These are phyloP conservation scores for Colletotrichum chrysophilum DNA, from an alignment of 2,329 filamentous ascomycete genomes.

Conservation along the genomic window DNA sequence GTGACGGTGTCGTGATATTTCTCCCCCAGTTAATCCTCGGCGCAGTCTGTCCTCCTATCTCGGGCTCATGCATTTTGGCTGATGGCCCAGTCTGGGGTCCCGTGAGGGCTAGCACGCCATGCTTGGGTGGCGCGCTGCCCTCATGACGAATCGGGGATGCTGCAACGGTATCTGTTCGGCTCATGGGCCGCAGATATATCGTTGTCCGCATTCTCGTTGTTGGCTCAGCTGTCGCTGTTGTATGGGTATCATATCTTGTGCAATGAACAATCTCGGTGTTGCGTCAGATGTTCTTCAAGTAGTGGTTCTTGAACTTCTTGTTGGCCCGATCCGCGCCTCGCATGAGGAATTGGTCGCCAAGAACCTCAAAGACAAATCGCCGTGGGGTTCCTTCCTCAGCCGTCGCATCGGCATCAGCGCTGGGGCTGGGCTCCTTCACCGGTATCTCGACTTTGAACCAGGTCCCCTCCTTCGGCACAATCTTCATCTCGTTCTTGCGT, in stretches of 20 bases:
- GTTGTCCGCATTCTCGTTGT: neutral
- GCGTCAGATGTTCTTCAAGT: conserved; percentile 72
- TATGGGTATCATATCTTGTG: neutral
- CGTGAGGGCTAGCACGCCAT: neutral
- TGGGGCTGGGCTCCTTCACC: conserved; percentile 24
- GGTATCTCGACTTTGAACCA: conserved; percentile 81
- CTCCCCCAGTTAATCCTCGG: neutral
- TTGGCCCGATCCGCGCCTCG: conserved; percentile 85
- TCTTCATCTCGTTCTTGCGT: conserved; percentile 70
- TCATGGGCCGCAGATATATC: neutral
- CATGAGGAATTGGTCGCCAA: conserved; percentile 86
- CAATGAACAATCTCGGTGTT: accelerated
- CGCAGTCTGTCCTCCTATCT: neutral
- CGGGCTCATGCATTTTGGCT: neutral
- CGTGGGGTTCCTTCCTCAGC: conserved; percentile 25
- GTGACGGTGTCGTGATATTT: neutral
- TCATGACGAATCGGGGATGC: accelerated
- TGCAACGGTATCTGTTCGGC: neutral
- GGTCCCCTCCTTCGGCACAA: conserved; percentile 88
- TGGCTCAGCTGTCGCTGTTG: neutral
- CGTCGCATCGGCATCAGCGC: neutral
- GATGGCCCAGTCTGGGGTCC: accelerated
- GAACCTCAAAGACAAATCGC: conserved; percentile 79
- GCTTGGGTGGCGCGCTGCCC: accelerated
- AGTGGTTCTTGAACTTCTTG: conserved; percentile 90